Percentiles rank a stretch among this genome's conserved stretches.
phyloP scores from a whole-genome alignment of 169 alveolate genomes.

The Cryptosporidium sp. region DNA sequence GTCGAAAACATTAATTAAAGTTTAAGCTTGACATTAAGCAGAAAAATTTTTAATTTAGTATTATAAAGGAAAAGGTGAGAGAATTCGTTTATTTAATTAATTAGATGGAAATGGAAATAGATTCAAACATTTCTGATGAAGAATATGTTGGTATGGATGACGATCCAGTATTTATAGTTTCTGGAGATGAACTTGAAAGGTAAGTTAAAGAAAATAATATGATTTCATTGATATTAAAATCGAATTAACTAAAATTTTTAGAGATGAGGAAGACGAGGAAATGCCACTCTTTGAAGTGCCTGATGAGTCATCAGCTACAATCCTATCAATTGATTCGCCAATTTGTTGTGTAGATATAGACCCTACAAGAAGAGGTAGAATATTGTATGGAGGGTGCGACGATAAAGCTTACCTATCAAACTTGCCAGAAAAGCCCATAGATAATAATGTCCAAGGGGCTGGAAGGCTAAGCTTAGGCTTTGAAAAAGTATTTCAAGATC shows the following conservation, averaged over 20 bases:
- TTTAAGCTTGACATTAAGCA: conserved; percentile 1
- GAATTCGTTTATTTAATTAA: neutral
- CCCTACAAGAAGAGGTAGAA: conserved; percentile 27
- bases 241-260: neutral
- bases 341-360: conserved; percentile 52
- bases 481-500: conserved; percentile 35
- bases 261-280: conserved; percentile 34
- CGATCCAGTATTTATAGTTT: conserved; percentile 20
- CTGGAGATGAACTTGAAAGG: conserved; percentile 55
- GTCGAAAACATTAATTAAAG: neutral
- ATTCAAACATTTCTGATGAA: conserved; percentile 32
- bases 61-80: neutral
- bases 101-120: conserved; percentile 48
- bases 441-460: neutral
- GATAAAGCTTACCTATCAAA: conserved; percentile 65
- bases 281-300: conserved; percentile 50
- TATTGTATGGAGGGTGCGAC: conserved; percentile 69
- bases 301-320: conserved; percentile 65
- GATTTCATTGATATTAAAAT: neutral
- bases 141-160: conserved; percentile 21
- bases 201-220: conserved; percentile 3
- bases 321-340: conserved; percentile 23
- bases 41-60: neutral
- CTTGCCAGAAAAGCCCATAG: neutral
- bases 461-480: neutral